A percentile compares a stretch with the other conserved stretches of the same genome.
Conservation (phyloP, 225 moss, liverwort and hornwort genomes). For the Ulota crispa region DNA sequence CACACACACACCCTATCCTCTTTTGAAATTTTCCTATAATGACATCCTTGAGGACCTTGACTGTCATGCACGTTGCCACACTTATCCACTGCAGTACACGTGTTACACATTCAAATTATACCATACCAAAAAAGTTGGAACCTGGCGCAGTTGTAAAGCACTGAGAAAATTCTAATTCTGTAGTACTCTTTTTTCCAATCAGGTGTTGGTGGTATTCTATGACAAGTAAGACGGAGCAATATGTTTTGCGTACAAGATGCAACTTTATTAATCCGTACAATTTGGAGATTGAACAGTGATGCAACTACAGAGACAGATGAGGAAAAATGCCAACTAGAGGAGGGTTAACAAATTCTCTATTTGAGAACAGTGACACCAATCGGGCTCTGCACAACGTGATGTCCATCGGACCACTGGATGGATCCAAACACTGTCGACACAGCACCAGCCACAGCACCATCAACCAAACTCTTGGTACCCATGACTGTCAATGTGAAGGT, state of each 20-base stretch:
- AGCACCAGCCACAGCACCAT: neutral
- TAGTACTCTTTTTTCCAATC: neutral
- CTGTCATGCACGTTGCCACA: neutral
- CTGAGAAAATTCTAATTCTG: neutral
- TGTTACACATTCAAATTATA: neutral
- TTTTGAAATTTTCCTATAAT: neutral
- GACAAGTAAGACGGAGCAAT: neutral
- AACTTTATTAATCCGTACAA: neutral
- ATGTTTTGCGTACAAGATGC: too few relatives aligned
- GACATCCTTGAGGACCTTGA: neutral
- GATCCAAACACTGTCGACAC: constrained; percentile 16
- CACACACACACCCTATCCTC: neutral
- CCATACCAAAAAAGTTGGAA: neutral
- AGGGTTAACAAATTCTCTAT: neutral
- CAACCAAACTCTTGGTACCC: neutral
- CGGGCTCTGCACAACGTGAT: constrained; percentile 34
- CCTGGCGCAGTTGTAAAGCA: too few relatives aligned
- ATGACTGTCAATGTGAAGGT: constrained; percentile 19
- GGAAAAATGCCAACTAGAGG: neutral
- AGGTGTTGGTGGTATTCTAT: too few relatives aligned
- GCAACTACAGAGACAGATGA: neutral
- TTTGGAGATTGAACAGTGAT: neutral
- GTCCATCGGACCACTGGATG: constrained; percentile 32
- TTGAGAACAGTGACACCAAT: constrained; percentile 14
- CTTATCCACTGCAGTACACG: neutral